Percentiles rank a stretch among this genome's conserved stretches.
These are phyloP conservation scores for Ramaria sp. DNA, from an alignment of 768 basidiomycete genomes.

Conservation along the genomic window DNA sequence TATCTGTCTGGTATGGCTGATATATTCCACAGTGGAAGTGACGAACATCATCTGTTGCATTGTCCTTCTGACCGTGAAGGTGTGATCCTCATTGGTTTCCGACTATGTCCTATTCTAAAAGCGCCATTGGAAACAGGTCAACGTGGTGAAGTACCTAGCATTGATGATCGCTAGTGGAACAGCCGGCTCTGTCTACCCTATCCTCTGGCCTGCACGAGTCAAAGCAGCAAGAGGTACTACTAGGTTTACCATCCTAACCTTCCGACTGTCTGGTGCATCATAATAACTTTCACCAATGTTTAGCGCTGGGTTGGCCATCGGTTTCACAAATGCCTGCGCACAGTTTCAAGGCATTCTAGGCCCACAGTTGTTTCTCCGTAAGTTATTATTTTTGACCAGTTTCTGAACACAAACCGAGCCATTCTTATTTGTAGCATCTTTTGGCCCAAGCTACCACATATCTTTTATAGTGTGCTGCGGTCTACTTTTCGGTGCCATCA, in stretches of 20 bases:
- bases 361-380: conserved; percentile 16
- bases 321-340: conserved; percentile 15
- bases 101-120: background rate
- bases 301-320: conserved; percentile 15
- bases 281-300: background rate
- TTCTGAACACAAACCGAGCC: background rate
- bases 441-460: conserved; percentile 9
- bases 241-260: background rate
- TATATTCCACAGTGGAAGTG: conserved; percentile 11
- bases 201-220: conserved; percentile 17
- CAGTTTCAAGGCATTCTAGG: conserved; percentile 16
- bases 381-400: background rate
- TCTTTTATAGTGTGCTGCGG: conserved; percentile 15
- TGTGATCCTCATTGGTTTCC: background rate
- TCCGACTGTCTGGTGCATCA: background rate
- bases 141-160: conserved; percentile 14
- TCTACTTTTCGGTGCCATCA: conserved; percentile 5
- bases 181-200: conserved; percentile 15
- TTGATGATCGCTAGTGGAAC: conserved; percentile 15
- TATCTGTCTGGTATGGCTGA: background rate
- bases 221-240: conserved; percentile 16
- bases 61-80: conserved; percentile 14
- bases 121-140: background rate
- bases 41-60: conserved; percentile 15
- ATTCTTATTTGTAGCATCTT: background rate